Conservation (phyloP, 768 basidiomycete species). For the Termitomyces sp. region DNA sequence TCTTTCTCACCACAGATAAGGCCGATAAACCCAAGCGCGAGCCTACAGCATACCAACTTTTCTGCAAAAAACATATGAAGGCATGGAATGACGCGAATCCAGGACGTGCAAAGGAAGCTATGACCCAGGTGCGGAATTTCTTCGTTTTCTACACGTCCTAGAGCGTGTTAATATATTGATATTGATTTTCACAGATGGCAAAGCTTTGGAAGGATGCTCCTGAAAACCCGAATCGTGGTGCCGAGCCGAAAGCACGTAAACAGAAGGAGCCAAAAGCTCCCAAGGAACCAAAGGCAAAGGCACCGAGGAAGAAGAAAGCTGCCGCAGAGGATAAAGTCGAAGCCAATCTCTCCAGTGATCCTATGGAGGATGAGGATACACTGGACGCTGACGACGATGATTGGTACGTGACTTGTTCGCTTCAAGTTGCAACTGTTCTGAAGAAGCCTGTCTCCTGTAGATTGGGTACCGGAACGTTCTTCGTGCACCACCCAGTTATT, state of each 20-base stretch:
- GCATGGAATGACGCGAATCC: constrained; percentile 51
- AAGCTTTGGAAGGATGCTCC: constrained; percentile 51
- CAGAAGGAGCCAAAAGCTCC: constrained; percentile 31
- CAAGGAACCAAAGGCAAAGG: constrained; percentile 22
- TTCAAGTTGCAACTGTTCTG: not conserved
- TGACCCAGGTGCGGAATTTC: constrained; percentile 30
- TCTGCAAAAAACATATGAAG: constrained; percentile 51
- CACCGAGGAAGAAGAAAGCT: constrained; percentile 17
- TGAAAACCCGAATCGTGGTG: constrained; percentile 60
- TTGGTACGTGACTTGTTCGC: constrained; percentile 1
- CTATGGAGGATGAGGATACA: constrained; percentile 8
- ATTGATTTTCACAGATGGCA: constrained; percentile 37
- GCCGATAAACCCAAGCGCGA: constrained; percentile 48
- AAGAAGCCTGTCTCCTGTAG: not conserved
- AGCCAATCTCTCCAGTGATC: constrained; percentile 5
- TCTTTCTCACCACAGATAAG: constrained; percentile 19
- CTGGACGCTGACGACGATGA: not conserved
- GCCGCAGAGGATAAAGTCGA: constrained; percentile 7
- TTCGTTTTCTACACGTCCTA: not conserved
- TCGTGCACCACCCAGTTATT: not conserved
- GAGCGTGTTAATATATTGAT: not conserved
- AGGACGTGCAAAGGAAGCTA: constrained; percentile 46
- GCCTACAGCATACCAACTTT: constrained; percentile 56
- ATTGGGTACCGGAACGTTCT: not conserved
- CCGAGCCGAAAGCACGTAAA: constrained; percentile 40